Evolutionary conservation across 495 filamentous ascomycete species (phyloP).

Genomic region (Jackrogersella minutella): DNA sequence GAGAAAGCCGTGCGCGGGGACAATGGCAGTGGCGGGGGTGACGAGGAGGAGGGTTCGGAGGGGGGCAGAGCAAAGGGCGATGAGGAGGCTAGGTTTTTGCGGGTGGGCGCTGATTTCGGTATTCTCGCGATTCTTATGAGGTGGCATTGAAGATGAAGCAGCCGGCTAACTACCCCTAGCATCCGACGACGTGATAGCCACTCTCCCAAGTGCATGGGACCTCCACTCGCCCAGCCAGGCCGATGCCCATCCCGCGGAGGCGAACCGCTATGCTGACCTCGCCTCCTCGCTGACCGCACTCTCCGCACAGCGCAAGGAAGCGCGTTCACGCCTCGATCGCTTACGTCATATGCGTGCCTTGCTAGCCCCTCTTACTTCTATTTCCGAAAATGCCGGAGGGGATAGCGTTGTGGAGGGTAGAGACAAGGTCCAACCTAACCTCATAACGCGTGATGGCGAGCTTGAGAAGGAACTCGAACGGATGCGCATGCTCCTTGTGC

Average conservation of each 20-base stretch:
- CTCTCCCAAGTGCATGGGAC: conserved; percentile 55
- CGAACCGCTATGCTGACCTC: conserved; percentile 62
- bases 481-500: conserved; percentile 77
- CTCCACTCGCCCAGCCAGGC: conserved; percentile 41
- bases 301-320: conserved; percentile 60
- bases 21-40: conserved; percentile 45
- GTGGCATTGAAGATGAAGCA: conserved; percentile 44
- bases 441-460: conserved; percentile 77
- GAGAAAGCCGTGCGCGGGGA: conserved; percentile 42
- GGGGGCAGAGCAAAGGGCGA: conserved; percentile 46
- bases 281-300: conserved; percentile 60
- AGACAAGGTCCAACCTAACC: conserved; percentile 74
- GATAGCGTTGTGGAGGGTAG: background rate
- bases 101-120: conserved; percentile 51
- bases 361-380: conserved; percentile 61
- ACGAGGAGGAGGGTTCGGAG: conserved; percentile 56
- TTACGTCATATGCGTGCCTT: conserved; percentile 64
- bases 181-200: conserved; percentile 50
- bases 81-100: conserved; percentile 44
- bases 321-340: conserved; percentile 63
- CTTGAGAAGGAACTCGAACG: conserved; percentile 75
- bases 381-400: background rate
- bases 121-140: too few relatives aligned
- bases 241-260: conserved; percentile 46
- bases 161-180: conserved; percentile 40